These are phyloP conservation scores for Botrytis fragariae DNA, from an alignment of 2,329 filamentous ascomycete genomes.

Conservation along the genomic window DNA sequence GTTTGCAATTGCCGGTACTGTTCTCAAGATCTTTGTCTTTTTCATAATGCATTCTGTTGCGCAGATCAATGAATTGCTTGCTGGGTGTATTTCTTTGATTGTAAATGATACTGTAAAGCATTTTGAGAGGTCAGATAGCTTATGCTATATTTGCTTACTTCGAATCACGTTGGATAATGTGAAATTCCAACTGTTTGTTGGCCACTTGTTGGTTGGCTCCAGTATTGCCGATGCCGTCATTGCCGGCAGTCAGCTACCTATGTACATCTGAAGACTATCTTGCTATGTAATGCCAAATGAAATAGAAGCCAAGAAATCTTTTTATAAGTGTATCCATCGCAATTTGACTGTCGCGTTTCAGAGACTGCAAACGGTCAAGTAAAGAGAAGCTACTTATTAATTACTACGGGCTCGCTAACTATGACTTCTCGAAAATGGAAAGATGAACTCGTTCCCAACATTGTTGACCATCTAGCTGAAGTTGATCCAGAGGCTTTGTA, in stretches of 20 bases:
- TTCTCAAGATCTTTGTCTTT: too few species aligned
- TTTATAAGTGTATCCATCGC: not conserved
- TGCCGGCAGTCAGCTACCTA: not conserved
- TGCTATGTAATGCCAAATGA: not conserved
- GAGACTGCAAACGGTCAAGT: not conserved
- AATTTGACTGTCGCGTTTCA: not conserved
- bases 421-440: not conserved
- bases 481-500: not conserved
- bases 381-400: not conserved
- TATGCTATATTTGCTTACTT: not conserved
- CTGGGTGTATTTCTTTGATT: not conserved
- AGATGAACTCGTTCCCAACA: not conserved
- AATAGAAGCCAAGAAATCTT: not conserved
- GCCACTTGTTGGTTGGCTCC: not conserved
- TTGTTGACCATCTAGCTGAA: not conserved
- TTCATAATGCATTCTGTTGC: not conserved
- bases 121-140: not conserved
- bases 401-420: not conserved
- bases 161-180: not conserved
- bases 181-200: not conserved
- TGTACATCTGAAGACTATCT: not conserved
- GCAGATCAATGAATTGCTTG: not conserved
- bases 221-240: not conserved
- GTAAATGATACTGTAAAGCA: not conserved
- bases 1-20: too few species aligned